Evolutionary conservation across 2,329 filamentous ascomycete species (phyloP), one percentile per base, ranked within the genome.

Genomic region (Alternaria burnsii): DNA sequence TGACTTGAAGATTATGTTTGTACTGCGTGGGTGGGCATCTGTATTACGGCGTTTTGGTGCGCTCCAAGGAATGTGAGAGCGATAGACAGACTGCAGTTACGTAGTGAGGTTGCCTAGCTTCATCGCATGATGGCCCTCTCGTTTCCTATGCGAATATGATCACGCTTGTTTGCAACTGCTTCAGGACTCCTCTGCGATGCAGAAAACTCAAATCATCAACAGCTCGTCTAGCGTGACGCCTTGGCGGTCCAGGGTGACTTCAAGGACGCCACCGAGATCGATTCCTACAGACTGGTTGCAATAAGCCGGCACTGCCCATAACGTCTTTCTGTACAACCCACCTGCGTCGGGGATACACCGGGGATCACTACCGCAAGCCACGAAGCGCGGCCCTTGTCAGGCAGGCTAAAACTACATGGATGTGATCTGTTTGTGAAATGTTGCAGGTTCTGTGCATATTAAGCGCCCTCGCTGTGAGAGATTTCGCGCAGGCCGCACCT

Each of bases 241-340:
- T 48, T 26, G 20, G 42, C 46, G 54, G 44, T 44, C 28, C 30
- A 38, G 28, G 26, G 44, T 58, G 52, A 63, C 50, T 55, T 55
- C 47, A 46, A 34, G 32, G 32, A 52, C 52, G 59, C 54, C 58
- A 68, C 63, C 46, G 16, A 55, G 54, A 51, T 56, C 46, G 53
- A 55, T 55, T 52, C 55, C 46, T 64, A 52, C 46, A 62, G n/a
- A 51, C 48, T 70, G 59, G 48, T 63, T 36, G 50, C 42, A 26
- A 48, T 51, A 58, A 51, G 56, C 66, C 54, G 61, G 70, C 63
- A 68, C 48, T 61, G 58, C 62, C 62, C 62, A 63, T 54, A 67
- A 66, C 64, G 65, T 67, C 61, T 71, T 69, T 54, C 52, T 55
- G 65, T 59, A 56, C 62, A 61, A 63, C 59, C 63, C 65, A 63